Percentiles rank a stretch among this genome's conserved stretches.
phyloP scores from a whole-genome alignment of 2,329 filamentous ascomycete species.

The Cordyceps fumosorosea region DNA sequence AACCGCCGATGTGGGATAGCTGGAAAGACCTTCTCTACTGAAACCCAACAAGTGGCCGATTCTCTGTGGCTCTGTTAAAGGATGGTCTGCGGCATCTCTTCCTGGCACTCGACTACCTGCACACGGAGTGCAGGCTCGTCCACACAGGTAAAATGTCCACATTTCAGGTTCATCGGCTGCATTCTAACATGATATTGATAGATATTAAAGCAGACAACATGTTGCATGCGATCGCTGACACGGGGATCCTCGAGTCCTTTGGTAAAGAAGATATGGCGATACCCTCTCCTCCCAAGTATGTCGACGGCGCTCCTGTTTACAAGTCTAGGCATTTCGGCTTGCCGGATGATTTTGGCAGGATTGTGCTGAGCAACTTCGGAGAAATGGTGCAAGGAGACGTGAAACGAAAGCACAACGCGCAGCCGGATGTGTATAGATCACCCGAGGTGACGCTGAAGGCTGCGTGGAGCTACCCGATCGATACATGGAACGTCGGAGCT shows the following conservation, averaged over 20 bases:
- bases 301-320: conserved; percentile 6
- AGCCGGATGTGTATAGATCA: conserved; percentile 20
- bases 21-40: conserved; percentile 30
- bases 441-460: conserved; percentile 22
- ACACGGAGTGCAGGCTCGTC: conserved; percentile 35
- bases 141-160: conserved; percentile 30
- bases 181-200: not conserved
- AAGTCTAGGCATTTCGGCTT: conserved; percentile 13
- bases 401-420: conserved; percentile 15
- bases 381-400: conserved; percentile 13
- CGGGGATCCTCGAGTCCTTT: not conserved
- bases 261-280: not conserved
- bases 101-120: conserved; percentile 33
- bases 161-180: no score
- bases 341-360: conserved; percentile 14
- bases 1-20: conserved; percentile 11
- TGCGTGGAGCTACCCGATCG: conserved; percentile 21
- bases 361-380: conserved; percentile 17
- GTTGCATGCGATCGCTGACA: not conserved
- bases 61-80: conserved; percentile 27
- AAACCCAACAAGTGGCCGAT: conserved; percentile 21
- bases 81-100: conserved; percentile 25
- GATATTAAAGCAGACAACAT: not conserved
- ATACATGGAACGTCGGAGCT: conserved; percentile 20
- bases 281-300: not conserved